These are phyloP conservation scores for Aspergillus luchuensis DNA, from an alignment of 2,329 filamentous ascomycete species.

Conservation along the genomic window DNA sequence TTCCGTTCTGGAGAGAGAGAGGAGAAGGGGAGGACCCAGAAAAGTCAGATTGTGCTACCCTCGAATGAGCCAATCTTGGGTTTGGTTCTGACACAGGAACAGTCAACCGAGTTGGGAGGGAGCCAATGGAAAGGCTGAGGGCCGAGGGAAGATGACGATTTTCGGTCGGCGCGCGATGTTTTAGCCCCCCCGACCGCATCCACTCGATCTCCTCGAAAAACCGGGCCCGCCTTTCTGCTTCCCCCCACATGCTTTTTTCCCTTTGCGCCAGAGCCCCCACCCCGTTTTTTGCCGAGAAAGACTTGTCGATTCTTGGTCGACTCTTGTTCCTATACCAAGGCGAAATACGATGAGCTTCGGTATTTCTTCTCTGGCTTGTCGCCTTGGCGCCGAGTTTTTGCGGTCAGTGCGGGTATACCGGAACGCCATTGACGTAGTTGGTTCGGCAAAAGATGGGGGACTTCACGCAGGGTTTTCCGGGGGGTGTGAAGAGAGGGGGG, in stretches of 20 bases:
- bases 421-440: constrained; percentile 7
- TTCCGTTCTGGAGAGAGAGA: too few relatives aligned
- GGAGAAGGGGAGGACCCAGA: background rate
- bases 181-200: constrained; percentile 4
- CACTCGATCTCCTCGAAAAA: constrained; percentile 9
- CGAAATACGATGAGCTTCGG: background rate
- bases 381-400: background rate
- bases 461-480: background rate
- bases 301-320: constrained; percentile 1
- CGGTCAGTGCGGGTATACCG: background rate
- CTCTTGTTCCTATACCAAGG: background rate
- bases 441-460: background rate
- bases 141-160: constrained; percentile 13
- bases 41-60: constrained; percentile 5
- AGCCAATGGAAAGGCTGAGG: background rate
- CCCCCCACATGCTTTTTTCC: background rate
- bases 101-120: background rate
- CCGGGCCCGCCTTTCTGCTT: background rate
- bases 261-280: background rate
- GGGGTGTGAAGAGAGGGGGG: too few relatives aligned
- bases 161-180: constrained; percentile 9
- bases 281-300: constrained; percentile 9
- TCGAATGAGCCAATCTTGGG: background rate
- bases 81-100: constrained; percentile 6
- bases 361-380: background rate